phyloP scores from a whole-genome alignment of 129 eudicot species.

The Silybum marianum region DNA sequence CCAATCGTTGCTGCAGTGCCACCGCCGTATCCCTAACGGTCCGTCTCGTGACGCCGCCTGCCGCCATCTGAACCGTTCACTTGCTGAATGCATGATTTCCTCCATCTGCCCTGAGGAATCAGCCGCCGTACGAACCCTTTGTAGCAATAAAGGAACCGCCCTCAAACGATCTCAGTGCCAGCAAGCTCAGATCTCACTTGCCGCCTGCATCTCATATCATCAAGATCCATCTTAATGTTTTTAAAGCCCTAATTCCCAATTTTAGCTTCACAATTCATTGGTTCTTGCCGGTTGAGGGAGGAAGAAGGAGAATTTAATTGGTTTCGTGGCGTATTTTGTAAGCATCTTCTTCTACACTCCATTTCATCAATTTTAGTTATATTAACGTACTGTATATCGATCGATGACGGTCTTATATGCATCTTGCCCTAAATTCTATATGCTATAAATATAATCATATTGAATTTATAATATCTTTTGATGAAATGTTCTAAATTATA shows the following conservation, averaged over 20 bases:
- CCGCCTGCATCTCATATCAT: slow-evolving; percentile 65
- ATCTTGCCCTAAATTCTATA: neutral
- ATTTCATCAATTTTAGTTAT: neutral
- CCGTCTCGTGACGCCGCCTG: slow-evolving; percentile 58
- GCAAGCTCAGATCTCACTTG: slow-evolving; percentile 77
- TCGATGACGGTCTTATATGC: neutral
- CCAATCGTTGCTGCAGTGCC: slow-evolving; percentile 56
- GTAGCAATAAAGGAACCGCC: slow-evolving; percentile 78
- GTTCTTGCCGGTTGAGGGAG: neutral
- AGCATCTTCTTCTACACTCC: slow-evolving; percentile 1
- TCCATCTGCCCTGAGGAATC: slow-evolving; percentile 68
- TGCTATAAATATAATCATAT: neutral
- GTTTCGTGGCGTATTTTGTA: neutral
- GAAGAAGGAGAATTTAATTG: neutral
- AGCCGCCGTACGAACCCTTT: slow-evolving; percentile 73
- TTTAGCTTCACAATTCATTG: neutral
- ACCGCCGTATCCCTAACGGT: slow-evolving; percentile 59
- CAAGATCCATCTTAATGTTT: slow-evolving; percentile 41
- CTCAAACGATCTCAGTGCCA: slow-evolving; percentile 93
- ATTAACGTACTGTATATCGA: neutral
- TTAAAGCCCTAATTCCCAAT: slow-evolving; percentile 30
- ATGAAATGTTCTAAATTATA: neutral
- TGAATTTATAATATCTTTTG: neutral
- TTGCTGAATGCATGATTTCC: slow-evolving; percentile 67
- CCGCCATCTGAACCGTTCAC: slow-evolving; percentile 75